Percentiles rank a stretch among this genome's conserved stretches.
phyloP scores from a whole-genome alignment of 345 rosid genomes.

The Euphorbia pulcherrima region DNA sequence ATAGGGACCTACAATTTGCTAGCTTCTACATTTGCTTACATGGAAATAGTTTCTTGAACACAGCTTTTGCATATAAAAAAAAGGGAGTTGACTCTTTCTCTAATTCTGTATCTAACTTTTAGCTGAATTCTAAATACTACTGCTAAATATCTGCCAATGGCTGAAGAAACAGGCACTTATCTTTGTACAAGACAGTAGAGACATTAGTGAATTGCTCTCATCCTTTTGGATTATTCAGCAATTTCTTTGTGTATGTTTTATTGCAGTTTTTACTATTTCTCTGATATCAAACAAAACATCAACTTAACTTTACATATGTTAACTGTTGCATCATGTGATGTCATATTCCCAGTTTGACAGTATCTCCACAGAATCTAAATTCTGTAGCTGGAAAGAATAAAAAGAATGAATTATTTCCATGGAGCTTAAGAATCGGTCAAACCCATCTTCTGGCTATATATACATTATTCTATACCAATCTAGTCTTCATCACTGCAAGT shows the following conservation, averaged over 20 bases:
- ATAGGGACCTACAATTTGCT: neutral
- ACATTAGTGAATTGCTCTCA: too few relatives aligned
- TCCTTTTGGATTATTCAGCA: neutral
- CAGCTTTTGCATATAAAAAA: neutral
- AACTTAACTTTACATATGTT: neutral
- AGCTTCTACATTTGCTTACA: neutral
- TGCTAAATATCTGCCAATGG: neutral
- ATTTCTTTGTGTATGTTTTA: neutral
- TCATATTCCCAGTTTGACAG: neutral
- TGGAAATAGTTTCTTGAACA: neutral
- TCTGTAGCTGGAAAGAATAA: neutral
- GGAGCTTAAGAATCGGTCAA: neutral
- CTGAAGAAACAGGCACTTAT: neutral
- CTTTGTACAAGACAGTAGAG: neutral
- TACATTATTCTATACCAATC: slow-evolving; percentile 1
- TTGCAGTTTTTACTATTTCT: slow-evolving; percentile 5
- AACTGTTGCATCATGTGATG: neutral
- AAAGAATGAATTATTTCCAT: neutral
- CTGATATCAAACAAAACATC: neutral
- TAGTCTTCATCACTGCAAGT: neutral
- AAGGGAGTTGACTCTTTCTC: neutral
- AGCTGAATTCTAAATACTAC: neutral
- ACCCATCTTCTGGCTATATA: neutral
- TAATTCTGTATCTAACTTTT: neutral
- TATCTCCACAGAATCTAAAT: neutral